Evolutionary conservation across 2,329 filamentous ascomycete genomes (phyloP), one percentile per base, ranked within the genome.

Genomic region (Emericellopsis cladophorae): DNA sequence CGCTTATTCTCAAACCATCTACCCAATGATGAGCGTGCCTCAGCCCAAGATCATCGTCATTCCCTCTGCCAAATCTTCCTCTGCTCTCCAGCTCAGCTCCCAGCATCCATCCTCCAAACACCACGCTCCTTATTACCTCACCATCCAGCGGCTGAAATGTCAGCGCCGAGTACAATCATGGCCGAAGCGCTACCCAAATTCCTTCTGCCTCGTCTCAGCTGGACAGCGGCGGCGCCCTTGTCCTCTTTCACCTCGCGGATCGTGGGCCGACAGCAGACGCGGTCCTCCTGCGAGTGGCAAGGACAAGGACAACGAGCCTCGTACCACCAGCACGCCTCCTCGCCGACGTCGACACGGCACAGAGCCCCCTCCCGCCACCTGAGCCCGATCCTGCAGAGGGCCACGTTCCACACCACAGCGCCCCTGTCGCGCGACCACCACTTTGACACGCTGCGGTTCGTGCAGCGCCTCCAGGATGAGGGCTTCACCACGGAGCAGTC

Each of bases 371-470:
- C 41, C 37, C 39, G 40, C 35, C 38, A 36, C 31, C 46, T 42
- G 48, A 44, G 46, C 45, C 48, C 39, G 38, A 49, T 54, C 21
- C 39, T 53, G 4, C 56, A 56, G 36, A 61, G 70, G 44, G 62
- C 67, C 0, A 14, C 34, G 15, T 90, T 95, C 58, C 83, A 88
- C 58, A 74, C 78, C 31, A 82, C 85, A 1, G 41, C 50, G 1
- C 53, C 63, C 31, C 72, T 66, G 39, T 57, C 60, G 40, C 76
- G 84, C 48, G 89, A 95, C 54, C 92, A 98, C 61, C 89, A 98
- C 62, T 98, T 98, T 58, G 92, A 98, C 62, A 98, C 92, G 1
- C 75, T 98, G 46, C 95, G 95, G 65, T 95, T 98, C 57, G 89
- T 98, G 32, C 86, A 95, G 64, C 74, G 86, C 40, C 69, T 98